Conservation (phyloP, 1,284 basidiomycete species). For the Sanghuangporus weigelae region DNA sequence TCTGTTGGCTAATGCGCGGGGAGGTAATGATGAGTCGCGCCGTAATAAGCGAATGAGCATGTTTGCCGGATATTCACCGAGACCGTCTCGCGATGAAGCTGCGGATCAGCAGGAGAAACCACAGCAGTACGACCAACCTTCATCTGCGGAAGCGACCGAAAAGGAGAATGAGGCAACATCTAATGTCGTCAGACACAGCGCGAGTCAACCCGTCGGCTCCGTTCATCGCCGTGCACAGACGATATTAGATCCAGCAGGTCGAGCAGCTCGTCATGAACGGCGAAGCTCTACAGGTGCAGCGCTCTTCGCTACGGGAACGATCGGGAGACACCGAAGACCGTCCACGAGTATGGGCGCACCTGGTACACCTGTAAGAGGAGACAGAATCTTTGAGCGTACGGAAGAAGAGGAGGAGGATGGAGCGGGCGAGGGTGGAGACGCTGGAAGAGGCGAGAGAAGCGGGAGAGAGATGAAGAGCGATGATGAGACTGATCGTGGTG, state of each 20-base stretch:
- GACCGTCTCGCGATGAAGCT: slow-evolving; percentile 39
- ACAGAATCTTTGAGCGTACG: slow-evolving; percentile 46
- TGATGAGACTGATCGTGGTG: slow-evolving; percentile 25
- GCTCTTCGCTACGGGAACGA: slow-evolving; percentile 48
- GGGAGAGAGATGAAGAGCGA: slow-evolving; percentile 27
- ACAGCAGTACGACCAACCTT: slow-evolving; percentile 22
- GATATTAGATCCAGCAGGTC: slow-evolving; percentile 60
- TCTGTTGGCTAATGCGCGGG: slow-evolving; percentile 46
- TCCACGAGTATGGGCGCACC: slow-evolving; percentile 49
- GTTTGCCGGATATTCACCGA: slow-evolving; percentile 38
- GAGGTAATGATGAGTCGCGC: slow-evolving; percentile 34
- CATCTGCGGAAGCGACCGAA: slow-evolving; percentile 20
- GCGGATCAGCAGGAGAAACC: slow-evolving; percentile 23
- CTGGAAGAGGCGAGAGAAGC: slow-evolving; percentile 21
- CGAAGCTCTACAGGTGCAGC: slow-evolving; percentile 70
- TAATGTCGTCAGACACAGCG: slow-evolving; percentile 34
- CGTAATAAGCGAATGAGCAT: slow-evolving; percentile 46
- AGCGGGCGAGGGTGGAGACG: slow-evolving; percentile 35
- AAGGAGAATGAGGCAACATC: slow-evolving; percentile 24
- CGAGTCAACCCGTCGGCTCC: slow-evolving; percentile 52
- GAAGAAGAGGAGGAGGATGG: slow-evolving; percentile 35
- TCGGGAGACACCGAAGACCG: slow-evolving; percentile 60
- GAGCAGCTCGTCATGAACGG: slow-evolving; percentile 61
- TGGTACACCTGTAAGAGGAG: slow-evolving; percentile 22
- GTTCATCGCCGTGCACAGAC: slow-evolving; percentile 68